Percentiles rank a stretch among this genome's conserved stretches.
phyloP scores from a whole-genome alignment of 495 filamentous ascomycete species.

The Echria macrotheca region DNA sequence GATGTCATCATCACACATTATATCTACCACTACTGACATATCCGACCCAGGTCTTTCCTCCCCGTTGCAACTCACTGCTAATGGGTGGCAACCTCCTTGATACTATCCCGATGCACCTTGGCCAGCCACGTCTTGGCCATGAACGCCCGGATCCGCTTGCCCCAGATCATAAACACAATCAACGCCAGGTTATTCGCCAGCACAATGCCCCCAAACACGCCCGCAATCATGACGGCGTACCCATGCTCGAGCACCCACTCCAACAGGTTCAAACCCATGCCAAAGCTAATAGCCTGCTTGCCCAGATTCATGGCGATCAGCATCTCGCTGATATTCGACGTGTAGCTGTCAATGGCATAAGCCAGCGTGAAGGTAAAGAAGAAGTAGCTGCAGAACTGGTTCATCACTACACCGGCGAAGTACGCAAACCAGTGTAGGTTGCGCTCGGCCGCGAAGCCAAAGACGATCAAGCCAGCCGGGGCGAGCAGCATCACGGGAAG shows the following conservation, averaged over 20 bases:
- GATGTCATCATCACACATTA: no score
- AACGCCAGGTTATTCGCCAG: constrained; percentile 53
- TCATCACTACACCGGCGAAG: constrained; percentile 50
- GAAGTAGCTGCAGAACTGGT: constrained; percentile 49
- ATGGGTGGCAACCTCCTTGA: constrained; percentile 9
- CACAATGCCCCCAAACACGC: constrained; percentile 50
- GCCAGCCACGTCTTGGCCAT: constrained; percentile 51
- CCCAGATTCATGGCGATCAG: constrained; percentile 63
- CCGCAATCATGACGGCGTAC: constrained; percentile 54
- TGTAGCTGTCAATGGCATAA: constrained; percentile 55
- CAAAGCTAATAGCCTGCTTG: constrained; percentile 60
- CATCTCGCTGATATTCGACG: constrained; percentile 56
- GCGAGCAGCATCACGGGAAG: constrained; percentile 50
- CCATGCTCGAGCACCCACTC: constrained; percentile 53
- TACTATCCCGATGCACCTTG: constrained; percentile 13
- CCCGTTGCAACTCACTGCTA: no score
- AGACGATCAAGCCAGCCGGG: constrained; percentile 50
- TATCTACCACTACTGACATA: no score
- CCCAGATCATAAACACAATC: constrained; percentile 51
- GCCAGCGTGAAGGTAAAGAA: constrained; percentile 58
- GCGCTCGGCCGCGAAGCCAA: constrained; percentile 48
- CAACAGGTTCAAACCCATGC: constrained; percentile 53
- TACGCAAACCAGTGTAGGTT: constrained; percentile 53
- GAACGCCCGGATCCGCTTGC: constrained; percentile 49
- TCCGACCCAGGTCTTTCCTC: no score